Percentiles rank a stretch among this genome's conserved stretches.
phyloP scores from a whole-genome alignment of 805 yeast species.

The Zygoascus flipseniorum region DNA sequence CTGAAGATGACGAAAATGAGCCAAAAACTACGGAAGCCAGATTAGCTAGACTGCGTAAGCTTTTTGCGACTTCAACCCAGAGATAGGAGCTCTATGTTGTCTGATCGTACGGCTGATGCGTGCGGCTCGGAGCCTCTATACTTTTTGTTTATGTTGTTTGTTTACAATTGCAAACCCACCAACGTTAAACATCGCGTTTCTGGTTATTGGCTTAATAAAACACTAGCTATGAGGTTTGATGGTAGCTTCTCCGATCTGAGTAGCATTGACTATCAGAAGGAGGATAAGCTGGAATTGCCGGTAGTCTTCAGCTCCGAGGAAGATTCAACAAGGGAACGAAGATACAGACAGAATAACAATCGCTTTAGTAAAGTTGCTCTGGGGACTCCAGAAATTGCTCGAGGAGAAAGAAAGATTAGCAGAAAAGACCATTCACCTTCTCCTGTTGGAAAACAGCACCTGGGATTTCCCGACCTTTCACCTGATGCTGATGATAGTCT shows the following conservation, averaged over 20 bases:
- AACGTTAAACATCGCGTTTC: background rate
- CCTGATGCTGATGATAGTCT: background rate
- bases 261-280: background rate
- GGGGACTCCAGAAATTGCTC: constrained; percentile 2
- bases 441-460: background rate
- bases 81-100: too few relatives aligned
- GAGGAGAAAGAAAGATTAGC: background rate
- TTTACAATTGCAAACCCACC: background rate
- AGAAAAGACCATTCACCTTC: background rate
- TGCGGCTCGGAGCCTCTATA: too few relatives aligned
- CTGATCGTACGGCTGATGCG: too few relatives aligned
- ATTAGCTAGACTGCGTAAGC: background rate
- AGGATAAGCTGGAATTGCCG: constrained; percentile 1
- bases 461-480: background rate
- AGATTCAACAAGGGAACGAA: background rate
- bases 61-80: background rate
- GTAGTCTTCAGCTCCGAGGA: background rate
- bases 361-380: background rate
- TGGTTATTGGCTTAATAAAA: background rate
- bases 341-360: background rate
- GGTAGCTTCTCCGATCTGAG: background rate
- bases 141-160: background rate
- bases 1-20: too few relatives aligned
- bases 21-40: background rate
- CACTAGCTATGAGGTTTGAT: background rate